Base-by-base conservation (phyloP, 2,329 filamentous ascomycete species). In the Arthrobotrys conoides region DNA sequence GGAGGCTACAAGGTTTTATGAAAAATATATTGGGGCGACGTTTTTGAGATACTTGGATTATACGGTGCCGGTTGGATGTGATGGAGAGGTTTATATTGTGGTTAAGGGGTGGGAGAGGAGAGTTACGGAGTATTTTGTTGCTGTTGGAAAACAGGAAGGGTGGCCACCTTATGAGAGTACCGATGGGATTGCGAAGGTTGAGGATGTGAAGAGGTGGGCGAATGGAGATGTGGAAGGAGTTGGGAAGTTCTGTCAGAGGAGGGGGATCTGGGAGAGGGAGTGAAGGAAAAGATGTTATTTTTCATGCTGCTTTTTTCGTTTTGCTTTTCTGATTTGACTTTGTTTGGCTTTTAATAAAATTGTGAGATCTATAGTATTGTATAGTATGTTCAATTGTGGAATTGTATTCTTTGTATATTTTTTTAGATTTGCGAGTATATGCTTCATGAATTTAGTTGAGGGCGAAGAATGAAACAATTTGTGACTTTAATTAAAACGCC, bases 41-140 rank as follows among this genome's bases (percentile, higher is more conserved):
- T 69, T 78, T 41, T 38, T 72, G 30, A 68, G 24, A 16, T 78
- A 78, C 18, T 59, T 78, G 64, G 59, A 78, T 16, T 68, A 72
- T 46, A 72, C 33, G 4, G 55, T 78, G 12, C 63, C 68, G 0
- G 38, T 72, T 12, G 41, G 14, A 6, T 72, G 63, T 51, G 53
- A 41, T 27, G 75, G 75, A 6, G 55, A 78, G n/a, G 55, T 78
- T 30, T 78, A 72, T 44, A 72, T 78, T 10, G 53, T 78, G 18
- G 75, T 78, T 9, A 68, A 78, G 24, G 33, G 12, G 4, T 27
- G 33, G 10, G 75, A 78, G 53, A 78, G 69, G 75, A 63, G 75
- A 22, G 49, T 78, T 38, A 49, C 55, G n/a, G 75, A 78, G 41
- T 72, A 57, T 55, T 78, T 65, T 78, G 68, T 78, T 41, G 44